Evolutionary conservation across 305 asterid genomes (phyloP).

Genomic region (Fraxinus nigra): DNA sequence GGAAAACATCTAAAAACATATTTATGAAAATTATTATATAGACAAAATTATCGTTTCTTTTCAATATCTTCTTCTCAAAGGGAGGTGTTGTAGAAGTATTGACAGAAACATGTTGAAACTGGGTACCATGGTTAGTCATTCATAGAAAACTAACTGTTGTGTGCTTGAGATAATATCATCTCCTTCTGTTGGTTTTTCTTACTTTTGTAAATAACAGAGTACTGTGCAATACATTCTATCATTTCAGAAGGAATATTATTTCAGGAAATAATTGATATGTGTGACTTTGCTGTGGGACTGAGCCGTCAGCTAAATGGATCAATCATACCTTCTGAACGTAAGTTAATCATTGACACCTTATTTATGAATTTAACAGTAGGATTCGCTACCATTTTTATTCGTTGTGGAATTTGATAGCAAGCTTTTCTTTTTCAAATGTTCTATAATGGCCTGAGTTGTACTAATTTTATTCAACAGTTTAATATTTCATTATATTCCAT

Average conservation of each 20-base stretch:
- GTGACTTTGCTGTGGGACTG: conserved; percentile 98
- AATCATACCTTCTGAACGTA: conserved; percentile 94
- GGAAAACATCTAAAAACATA: not conserved
- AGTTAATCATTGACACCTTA: conserved; percentile 25
- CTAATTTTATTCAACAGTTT: not conserved
- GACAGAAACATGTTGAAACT: not conserved
- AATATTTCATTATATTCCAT: not conserved
- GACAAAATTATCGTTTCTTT: not conserved
- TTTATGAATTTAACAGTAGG: not conserved
- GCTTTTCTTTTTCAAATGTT: not conserved
- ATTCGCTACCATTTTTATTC: not conserved
- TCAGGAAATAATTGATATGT: conserved; percentile 98
- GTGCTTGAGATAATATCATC: not conserved
- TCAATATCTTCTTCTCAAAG: not conserved
- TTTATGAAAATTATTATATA: not conserved
- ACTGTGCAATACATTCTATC: conserved; percentile 7
- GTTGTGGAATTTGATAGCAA: not conserved
- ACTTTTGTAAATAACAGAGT: conserved; percentile 14
- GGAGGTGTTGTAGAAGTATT: not conserved
- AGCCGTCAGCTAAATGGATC: conserved; percentile 98
- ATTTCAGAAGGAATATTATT: conserved; percentile 23
- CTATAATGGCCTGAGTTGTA: not conserved
- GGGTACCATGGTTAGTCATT: not conserved
- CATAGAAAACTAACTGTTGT: not conserved
- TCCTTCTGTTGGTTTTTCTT: not conserved